phyloP scores from a whole-genome alignment of 106 monocot species.

The Acanthochlamys bracteata region DNA sequence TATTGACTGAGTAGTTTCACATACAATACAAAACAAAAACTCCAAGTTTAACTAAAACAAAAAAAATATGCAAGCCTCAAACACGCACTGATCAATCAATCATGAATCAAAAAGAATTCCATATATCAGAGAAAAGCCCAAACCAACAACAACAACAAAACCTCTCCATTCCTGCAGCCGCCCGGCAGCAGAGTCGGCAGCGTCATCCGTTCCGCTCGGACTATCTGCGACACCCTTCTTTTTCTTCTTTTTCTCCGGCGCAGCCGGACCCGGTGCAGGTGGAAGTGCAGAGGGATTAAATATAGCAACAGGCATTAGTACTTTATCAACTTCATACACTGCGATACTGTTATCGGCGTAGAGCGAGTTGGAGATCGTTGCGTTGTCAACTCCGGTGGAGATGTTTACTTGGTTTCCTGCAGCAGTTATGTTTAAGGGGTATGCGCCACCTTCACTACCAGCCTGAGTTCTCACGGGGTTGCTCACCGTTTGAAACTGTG shows the following conservation, averaged over 20 bases:
- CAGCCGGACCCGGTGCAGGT: slow-evolving; percentile 31
- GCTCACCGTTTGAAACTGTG: slow-evolving; percentile 77
- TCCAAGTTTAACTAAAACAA: not conserved
- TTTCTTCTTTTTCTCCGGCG: slow-evolving; percentile 12
- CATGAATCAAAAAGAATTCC: not conserved
- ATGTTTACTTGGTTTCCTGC: slow-evolving; percentile 61
- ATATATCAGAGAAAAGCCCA: not conserved
- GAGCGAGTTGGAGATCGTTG: slow-evolving; percentile 48
- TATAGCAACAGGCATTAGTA: slow-evolving; percentile 49
- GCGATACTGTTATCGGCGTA: slow-evolving; percentile 50
- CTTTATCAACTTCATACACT: slow-evolving; percentile 71
- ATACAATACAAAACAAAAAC: not conserved
- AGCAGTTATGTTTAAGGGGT: slow-evolving; percentile 61
- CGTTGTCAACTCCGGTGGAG: slow-evolving; percentile 66
- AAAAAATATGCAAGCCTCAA: not conserved
- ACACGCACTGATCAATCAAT: not conserved
- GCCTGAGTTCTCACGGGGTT: slow-evolving; percentile 85
- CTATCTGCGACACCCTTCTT: slow-evolving; percentile 4
- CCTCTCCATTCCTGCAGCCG: not conserved
- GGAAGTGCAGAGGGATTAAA: slow-evolving; percentile 28
- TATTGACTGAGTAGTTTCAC: not conserved
- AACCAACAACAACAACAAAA: not conserved
- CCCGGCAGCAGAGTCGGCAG: not conserved
- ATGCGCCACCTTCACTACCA: slow-evolving; percentile 45
- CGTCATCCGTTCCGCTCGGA: not conserved